Conservation (phyloP, 2,329 filamentous ascomycete species). For the Penicillium sp. region DNA sequence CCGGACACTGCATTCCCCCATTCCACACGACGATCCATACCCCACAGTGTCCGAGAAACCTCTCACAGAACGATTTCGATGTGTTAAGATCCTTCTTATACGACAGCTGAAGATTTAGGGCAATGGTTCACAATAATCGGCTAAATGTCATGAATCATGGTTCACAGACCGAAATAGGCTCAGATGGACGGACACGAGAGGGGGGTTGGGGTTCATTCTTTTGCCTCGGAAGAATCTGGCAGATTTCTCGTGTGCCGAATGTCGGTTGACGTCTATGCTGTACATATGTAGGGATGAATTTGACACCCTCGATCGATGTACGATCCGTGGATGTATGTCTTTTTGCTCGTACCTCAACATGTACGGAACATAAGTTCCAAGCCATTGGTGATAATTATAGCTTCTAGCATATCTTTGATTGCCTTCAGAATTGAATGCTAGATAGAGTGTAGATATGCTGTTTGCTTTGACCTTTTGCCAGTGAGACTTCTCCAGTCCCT, state of each 20-base stretch:
- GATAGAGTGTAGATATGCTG: too few species aligned
- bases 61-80: too few species aligned
- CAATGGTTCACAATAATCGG: too few species aligned
- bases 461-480: background rate
- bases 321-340: too few species aligned
- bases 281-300: conserved; percentile 8
- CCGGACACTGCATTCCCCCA: conserved; percentile 12
- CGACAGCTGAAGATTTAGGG: too few species aligned
- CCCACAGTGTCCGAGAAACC: conserved; percentile 16
- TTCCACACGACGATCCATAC: conserved; percentile 23
- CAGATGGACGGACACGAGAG: conserved; percentile 1
- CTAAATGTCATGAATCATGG: too few species aligned
- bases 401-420: too few species aligned
- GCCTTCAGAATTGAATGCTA: too few species aligned
- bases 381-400: conserved; percentile 1
- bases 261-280: background rate
- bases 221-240: conserved; percentile 12
- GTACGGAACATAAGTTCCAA: too few species aligned
- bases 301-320: background rate
- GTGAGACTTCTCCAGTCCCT: conserved; percentile 18
- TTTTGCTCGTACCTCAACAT: background rate
- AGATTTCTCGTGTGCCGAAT: conserved; percentile 15
- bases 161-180: too few species aligned
- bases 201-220: conserved; percentile 1
- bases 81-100: too few species aligned